Evolutionary conservation across 1,284 basidiomycete genomes (phyloP).

Genomic region (Microbotryum saponariae): DNA sequence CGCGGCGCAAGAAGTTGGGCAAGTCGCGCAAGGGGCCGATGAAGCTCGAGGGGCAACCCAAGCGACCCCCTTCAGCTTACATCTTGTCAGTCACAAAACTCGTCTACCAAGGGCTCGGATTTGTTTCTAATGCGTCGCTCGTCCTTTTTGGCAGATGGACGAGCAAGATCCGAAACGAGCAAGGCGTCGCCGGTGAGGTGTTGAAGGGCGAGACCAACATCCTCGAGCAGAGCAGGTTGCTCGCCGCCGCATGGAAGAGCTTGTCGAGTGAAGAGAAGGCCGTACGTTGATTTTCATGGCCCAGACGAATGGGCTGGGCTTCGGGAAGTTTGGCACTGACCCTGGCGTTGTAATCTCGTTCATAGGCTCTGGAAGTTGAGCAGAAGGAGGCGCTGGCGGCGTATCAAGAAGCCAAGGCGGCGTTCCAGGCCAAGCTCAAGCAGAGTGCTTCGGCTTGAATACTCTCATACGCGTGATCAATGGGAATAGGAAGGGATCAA

Average conservation of each 20-base stretch:
- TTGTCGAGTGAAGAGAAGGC: constrained; percentile 16
- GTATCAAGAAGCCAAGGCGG: too few species aligned
- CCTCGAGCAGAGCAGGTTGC: constrained; percentile 16
- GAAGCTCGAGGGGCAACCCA: constrained; percentile 21
- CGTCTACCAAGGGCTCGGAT: neutral
- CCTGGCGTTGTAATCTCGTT: too few species aligned
- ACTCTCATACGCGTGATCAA: too few species aligned
- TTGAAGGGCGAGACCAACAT: constrained; percentile 17
- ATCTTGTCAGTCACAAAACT: constrained; percentile 10
- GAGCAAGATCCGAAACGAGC: constrained; percentile 5
- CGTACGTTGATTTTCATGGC: constrained; percentile 6
- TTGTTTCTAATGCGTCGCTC: neutral
- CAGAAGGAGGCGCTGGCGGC: too few species aligned
- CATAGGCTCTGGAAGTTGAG: too few species aligned
- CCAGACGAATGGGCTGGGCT: neutral
- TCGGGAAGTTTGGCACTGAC: too few species aligned
- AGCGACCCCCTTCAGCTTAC: constrained; percentile 17
- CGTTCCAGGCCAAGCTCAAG: too few species aligned
- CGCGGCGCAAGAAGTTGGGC: constrained; percentile 12
- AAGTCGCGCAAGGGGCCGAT: constrained; percentile 9
- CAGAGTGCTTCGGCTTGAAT: too few species aligned
- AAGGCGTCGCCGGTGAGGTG: constrained; percentile 3
- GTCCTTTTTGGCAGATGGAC: constrained; percentile 10
- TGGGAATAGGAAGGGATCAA: too few species aligned
- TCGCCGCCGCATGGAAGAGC: constrained; percentile 18